These are phyloP conservation scores for Podila epigama DNA, from an alignment of 192 early-diverging fungal genomes.

Conservation along the genomic window DNA sequence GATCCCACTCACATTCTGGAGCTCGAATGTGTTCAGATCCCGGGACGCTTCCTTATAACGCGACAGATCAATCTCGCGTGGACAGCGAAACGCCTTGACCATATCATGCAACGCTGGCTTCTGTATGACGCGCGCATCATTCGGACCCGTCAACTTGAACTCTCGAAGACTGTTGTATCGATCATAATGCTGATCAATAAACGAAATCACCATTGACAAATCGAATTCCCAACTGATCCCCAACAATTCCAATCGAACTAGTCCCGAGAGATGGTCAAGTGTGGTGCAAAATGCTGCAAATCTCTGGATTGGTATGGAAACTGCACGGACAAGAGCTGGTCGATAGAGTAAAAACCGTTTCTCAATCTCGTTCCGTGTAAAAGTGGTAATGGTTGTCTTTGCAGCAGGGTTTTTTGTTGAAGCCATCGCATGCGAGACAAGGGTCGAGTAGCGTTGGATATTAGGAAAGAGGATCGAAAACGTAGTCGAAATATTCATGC, in stretches of 20 bases:
- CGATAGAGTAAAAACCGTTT: slow-evolving; percentile 11
- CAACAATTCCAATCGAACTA: slow-evolving; percentile 29
- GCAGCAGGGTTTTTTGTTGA: neutral
- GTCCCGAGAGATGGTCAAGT: slow-evolving; percentile 3
- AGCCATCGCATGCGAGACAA: neutral
- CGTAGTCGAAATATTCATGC: slow-evolving; percentile 38
- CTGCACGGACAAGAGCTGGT: slow-evolving; percentile 8
- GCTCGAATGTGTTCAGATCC: slow-evolving; percentile 27
- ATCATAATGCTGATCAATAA: slow-evolving; percentile 14
- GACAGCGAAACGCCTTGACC: slow-evolving; percentile 11
- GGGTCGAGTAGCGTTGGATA: slow-evolving; percentile 20
- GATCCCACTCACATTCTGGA: slow-evolving; percentile 3
- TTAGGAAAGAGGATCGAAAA: slow-evolving; percentile 39
- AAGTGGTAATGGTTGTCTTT: slow-evolving; percentile 29
- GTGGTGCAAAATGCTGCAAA: slow-evolving; percentile 8
- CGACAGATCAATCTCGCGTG: slow-evolving; percentile 28
- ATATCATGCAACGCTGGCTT: slow-evolving; percentile 19
- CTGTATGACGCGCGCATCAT: slow-evolving; percentile 17
- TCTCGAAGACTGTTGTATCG: slow-evolving; percentile 23
- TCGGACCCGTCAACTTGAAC: slow-evolving; percentile 34
- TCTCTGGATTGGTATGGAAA: slow-evolving; percentile 29
- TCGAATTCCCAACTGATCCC: slow-evolving; percentile 34
- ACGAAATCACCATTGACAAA: slow-evolving; percentile 12
- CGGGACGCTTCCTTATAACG: slow-evolving; percentile 31
- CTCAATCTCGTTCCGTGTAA: slow-evolving; percentile 40